Evolutionary conservation across 2,329 filamentous ascomycete species (phyloP).

Genomic region (Epichloe uncinata): DNA sequence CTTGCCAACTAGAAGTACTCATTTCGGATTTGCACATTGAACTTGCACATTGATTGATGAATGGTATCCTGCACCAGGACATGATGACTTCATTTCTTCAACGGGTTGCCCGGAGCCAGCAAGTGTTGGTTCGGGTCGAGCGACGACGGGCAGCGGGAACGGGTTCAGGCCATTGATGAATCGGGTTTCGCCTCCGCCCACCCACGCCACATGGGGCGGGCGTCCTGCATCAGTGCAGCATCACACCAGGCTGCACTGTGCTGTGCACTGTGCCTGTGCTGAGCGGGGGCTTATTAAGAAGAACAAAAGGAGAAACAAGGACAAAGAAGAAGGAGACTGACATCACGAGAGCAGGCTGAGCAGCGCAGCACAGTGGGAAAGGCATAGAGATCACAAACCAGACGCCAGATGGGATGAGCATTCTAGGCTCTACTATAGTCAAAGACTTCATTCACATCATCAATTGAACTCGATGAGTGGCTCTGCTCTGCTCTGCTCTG

Average conservation of each 20-base stretch:
- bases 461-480: no score
- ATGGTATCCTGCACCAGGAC: no score
- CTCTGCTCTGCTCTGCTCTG: no score
- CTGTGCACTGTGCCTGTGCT: background rate
- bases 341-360: background rate
- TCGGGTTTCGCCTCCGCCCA: background rate
- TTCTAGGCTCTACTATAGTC: no score
- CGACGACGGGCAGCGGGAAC: background rate
- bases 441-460: no score
- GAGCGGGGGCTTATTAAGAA: background rate
- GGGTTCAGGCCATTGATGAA: background rate
- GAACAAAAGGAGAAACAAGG: background rate
- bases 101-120: background rate
- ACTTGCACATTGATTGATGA: no score
- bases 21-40: background rate
- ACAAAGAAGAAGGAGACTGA: background rate
- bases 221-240: background rate
- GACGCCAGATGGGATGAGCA: no score
- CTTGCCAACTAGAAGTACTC: background rate
- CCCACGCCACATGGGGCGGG: background rate
- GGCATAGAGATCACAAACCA: background rate
- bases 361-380: background rate
- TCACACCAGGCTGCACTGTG: background rate
- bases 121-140: background rate
- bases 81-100: no score